Percentiles rank a stretch among this genome's conserved stretches.
Conservation (phyloP, 306 rosid species). For the Medicago ruthenica region DNA sequence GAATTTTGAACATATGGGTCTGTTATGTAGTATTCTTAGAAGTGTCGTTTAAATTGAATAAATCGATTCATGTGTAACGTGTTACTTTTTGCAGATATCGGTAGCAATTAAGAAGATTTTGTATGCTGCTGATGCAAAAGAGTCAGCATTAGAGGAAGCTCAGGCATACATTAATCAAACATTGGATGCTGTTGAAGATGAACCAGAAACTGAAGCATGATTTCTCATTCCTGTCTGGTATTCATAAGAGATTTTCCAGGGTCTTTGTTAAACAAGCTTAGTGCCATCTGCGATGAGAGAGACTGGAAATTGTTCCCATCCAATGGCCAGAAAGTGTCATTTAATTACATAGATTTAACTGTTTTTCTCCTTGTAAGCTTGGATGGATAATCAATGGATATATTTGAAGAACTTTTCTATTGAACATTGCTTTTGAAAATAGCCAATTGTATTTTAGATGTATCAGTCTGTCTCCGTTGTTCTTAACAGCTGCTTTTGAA, state of each 20-base stretch:
- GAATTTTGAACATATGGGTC: background rate
- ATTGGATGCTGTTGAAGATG: conserved; percentile 42
- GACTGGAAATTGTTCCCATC: conserved; percentile 40
- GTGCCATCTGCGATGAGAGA: conserved; percentile 25
- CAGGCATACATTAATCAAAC: conserved; percentile 68
- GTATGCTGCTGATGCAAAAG: conserved; percentile 90
- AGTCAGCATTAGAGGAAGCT: conserved; percentile 86
- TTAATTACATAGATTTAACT: conserved; percentile 44
- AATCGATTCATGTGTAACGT: background rate
- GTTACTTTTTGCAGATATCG: conserved; percentile 63
- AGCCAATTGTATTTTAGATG: background rate
- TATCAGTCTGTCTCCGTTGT: background rate
- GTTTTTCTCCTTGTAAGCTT: conserved; percentile 36
- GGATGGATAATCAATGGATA: conserved; percentile 43
- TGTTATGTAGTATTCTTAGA: background rate
- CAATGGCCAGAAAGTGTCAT: conserved; percentile 41
- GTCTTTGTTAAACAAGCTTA: conserved; percentile 32
- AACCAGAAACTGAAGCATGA: conserved; percentile 49
- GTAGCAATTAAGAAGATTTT: conserved; percentile 85
- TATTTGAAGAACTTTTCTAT: background rate
- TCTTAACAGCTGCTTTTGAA: background rate
- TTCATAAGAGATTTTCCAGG: conserved; percentile 36
- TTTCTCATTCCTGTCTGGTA: conserved; percentile 39
- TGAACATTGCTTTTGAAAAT: conserved; percentile 22
- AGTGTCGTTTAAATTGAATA: background rate